Percentiles rank a stretch among this genome's conserved stretches.
These are phyloP conservation scores for Rosa persica DNA, from an alignment of 306 rosid species.

Conservation along the genomic window DNA sequence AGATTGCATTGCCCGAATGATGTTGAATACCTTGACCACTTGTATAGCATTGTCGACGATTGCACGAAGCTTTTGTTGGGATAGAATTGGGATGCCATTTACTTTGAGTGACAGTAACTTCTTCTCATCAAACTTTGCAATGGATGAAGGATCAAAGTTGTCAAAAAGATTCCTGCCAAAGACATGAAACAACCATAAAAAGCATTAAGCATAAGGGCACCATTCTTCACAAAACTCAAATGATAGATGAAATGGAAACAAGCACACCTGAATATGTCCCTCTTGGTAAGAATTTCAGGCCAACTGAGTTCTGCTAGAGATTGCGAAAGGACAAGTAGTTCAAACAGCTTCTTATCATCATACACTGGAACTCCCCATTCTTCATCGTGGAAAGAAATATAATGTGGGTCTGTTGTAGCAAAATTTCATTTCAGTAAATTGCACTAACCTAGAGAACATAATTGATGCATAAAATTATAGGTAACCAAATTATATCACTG, in stretches of 20 bases:
- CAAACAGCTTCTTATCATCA: constrained; percentile 79
- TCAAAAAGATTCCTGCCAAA: constrained; percentile 65
- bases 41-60: constrained; percentile 80
- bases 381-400: constrained; percentile 71
- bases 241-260: not conserved
- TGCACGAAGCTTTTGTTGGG: constrained; percentile 91
- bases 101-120: constrained; percentile 55
- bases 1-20: not conserved
- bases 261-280: constrained; percentile 70
- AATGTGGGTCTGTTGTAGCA: constrained; percentile 56
- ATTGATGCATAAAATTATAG: not conserved
- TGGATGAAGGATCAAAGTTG: constrained; percentile 64
- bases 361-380: constrained; percentile 90
- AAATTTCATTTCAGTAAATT: not conserved
- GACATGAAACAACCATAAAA: constrained; percentile 16
- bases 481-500: not conserved
- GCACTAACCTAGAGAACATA: not conserved
- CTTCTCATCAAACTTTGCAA: constrained; percentile 69
- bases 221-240: not conserved
- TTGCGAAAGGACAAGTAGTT: constrained; percentile 73
- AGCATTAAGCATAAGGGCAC: not conserved
- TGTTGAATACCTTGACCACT: constrained; percentile 58
- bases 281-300: constrained; percentile 67
- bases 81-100: constrained; percentile 61
- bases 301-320: constrained; percentile 89